These are phyloP conservation scores for Plasmodium coatneyi DNA, from an alignment of 169 alveolate genomes.

Conservation along the genomic window DNA sequence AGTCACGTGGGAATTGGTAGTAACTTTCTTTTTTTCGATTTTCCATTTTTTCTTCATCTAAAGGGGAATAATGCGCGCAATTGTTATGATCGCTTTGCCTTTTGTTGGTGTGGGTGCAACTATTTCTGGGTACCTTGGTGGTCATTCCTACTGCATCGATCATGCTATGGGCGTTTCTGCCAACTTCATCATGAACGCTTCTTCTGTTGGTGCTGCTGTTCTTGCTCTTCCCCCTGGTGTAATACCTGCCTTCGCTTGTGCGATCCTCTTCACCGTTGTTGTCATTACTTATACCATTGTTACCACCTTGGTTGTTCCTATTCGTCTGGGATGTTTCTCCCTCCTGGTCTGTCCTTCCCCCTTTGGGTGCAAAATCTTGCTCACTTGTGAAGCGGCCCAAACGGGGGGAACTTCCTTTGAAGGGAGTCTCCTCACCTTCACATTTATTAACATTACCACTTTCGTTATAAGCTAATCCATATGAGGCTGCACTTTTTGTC, in stretches of 20 bases:
- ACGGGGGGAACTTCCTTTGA: neutral
- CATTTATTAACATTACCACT: neutral
- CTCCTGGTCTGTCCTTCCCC: neutral
- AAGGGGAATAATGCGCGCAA: neutral
- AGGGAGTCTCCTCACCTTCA: neutral
- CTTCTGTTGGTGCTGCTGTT: neutral
- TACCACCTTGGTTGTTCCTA: neutral
- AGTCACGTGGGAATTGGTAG: neutral
- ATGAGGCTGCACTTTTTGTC: neutral
- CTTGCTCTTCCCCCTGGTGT: neutral
- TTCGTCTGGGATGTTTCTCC: neutral
- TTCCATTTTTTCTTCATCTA: neutral
- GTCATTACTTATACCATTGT: neutral
- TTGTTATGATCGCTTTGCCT: neutral
- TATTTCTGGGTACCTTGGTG: neutral
- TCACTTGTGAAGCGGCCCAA: neutral
- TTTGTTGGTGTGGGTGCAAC: neutral
- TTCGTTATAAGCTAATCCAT: neutral
- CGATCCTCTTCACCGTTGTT: neutral
- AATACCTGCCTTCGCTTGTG: neutral
- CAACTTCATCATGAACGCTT: no score
- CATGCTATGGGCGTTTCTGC: neutral
- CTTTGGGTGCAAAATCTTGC: neutral
- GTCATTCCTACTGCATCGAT: neutral
- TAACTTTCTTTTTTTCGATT: neutral